These are phyloP conservation scores for Sonneratia alba DNA, from an alignment of 345 rosid genomes.

Conservation along the genomic window DNA sequence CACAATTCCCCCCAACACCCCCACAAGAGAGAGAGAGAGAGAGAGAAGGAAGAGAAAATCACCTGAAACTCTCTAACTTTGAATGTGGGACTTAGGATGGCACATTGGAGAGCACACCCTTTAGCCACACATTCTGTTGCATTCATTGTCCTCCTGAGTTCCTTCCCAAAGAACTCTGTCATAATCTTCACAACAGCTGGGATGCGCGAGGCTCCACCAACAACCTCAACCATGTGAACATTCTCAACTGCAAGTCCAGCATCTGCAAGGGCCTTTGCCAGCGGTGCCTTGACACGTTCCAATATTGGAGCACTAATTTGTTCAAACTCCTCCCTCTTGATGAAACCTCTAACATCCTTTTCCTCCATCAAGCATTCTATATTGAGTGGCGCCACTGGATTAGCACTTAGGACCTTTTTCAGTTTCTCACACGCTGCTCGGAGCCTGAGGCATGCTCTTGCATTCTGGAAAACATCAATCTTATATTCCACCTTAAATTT, in stretches of 20 bases:
- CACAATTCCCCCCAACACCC: no score
- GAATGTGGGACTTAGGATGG: slow-evolving; percentile 93
- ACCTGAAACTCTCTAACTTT: slow-evolving; percentile 99
- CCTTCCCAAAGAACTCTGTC: slow-evolving; percentile 93
- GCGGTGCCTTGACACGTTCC: slow-evolving; percentile 83
- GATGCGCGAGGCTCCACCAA: slow-evolving; percentile 83
- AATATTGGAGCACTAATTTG: slow-evolving; percentile 67
- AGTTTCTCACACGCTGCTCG: slow-evolving; percentile 83
- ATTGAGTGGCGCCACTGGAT: slow-evolving; percentile 78
- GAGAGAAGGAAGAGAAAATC: slow-evolving; percentile 1
- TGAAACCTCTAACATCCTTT: slow-evolving; percentile 82
- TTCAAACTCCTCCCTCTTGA: slow-evolving; percentile 92
- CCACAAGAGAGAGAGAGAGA: background rate
- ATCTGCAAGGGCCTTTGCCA: slow-evolving; percentile 87
- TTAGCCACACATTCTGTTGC: slow-evolving; percentile 96
- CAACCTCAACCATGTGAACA: slow-evolving; percentile 86
- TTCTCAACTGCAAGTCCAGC: slow-evolving; percentile 67
- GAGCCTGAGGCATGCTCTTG: slow-evolving; percentile 76
- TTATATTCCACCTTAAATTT: slow-evolving; percentile 85
- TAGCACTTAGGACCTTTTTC: slow-evolving; percentile 93
- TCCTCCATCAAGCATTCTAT: slow-evolving; percentile 96
- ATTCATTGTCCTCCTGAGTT: slow-evolving; percentile 94
- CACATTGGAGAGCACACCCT: slow-evolving; percentile 89
- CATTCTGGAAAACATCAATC: slow-evolving; percentile 83
- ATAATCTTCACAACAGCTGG: slow-evolving; percentile 76